Evolutionary conservation across 1,284 basidiomycete genomes (phyloP).

Genomic region (Ganoderma multipileum): DNA sequence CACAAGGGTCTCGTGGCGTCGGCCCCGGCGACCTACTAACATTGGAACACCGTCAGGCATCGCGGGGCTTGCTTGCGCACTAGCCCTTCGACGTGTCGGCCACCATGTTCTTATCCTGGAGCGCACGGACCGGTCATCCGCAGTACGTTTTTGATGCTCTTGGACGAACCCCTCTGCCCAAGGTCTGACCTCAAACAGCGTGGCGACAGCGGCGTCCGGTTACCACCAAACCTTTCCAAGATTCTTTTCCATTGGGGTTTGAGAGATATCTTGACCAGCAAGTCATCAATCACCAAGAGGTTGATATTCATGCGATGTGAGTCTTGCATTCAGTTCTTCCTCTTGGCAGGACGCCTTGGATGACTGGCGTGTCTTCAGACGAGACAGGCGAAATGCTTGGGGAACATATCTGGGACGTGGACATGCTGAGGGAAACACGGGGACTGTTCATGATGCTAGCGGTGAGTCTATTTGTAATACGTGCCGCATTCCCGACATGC

Average conservation of each 20-base stretch:
- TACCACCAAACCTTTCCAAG: conserved; percentile 64
- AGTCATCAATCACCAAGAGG: conserved; percentile 46
- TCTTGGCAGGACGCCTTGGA: neutral
- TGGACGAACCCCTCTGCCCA: neutral
- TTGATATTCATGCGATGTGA: conserved; percentile 48
- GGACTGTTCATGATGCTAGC: conserved; percentile 59
- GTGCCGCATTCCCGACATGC: conserved; percentile 11
- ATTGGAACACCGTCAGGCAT: conserved; percentile 34
- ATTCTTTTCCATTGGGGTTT: conserved; percentile 65
- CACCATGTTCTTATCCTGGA: conserved; percentile 64
- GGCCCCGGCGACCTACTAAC: neutral
- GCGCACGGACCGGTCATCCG: conserved; percentile 41
- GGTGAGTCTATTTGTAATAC: conserved; percentile 42
- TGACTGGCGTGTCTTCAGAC: conserved; percentile 10
- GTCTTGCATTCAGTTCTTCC: conserved; percentile 12
- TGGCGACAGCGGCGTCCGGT: conserved; percentile 49
- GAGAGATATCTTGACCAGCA: conserved; percentile 42
- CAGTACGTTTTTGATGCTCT: conserved; percentile 38
- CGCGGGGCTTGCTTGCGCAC: conserved; percentile 59
- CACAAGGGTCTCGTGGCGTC: neutral
- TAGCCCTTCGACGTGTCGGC: conserved; percentile 59
- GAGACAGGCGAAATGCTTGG: conserved; percentile 56
- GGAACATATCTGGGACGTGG: conserved; percentile 57
- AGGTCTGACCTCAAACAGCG: conserved; percentile 8
- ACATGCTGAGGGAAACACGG: conserved; percentile 59